Evolutionary conservation across 2,329 filamentous ascomycete species (phyloP), one percentile per base, ranked within the genome.

Genomic region (Trichophyton mentagrophytes): DNA sequence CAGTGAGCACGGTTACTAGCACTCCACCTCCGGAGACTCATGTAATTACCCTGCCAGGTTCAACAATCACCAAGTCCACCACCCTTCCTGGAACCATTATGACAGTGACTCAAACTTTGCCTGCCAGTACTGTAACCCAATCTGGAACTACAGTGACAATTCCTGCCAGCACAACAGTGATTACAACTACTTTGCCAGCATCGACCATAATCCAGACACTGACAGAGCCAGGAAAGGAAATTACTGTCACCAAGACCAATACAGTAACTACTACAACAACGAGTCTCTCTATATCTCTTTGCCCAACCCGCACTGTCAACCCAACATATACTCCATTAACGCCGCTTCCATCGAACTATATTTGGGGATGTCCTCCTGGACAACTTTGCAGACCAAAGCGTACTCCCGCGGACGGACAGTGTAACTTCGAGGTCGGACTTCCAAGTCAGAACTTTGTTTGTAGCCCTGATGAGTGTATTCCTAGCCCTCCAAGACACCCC

Each of bases 341-440:
- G 3, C 65, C 67, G 0, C 65, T 68, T 9, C 71, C 71, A 2
- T 65, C 62, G 1, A 65, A 72, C 64, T 70, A 69, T 60, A 62
- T 66, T 27, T 70, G 69, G 73, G 76, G 76, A 46, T 78, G 76
- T 61, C 68, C 72, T 40, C 76, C 76, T 13, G 75, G 75, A 15
- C 74, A 66, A 53, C 66, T 78, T 17, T 78, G 76, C 58, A 70
- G 68, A 57, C 75, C 75, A 4, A 65, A 62, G 13, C 67, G 67
- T 55, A 60, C 60, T 9, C 66, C 65, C 0, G 62, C 63, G 22
- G 70, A 73, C 27, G 67, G 67, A 2, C 63, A 67, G n/a, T 78
- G 76, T 63, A 72, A 71, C 40, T 64, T 77, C 36, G 76, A 71
- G 65, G 68, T 70, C 4, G 73, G 74, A 22, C 71, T 73, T n/a